A percentile compares a stretch with the other conserved stretches of the same genome.
Conservation (phyloP, 371 early-diverging fungal genomes). For the Mortierella sp. region DNA sequence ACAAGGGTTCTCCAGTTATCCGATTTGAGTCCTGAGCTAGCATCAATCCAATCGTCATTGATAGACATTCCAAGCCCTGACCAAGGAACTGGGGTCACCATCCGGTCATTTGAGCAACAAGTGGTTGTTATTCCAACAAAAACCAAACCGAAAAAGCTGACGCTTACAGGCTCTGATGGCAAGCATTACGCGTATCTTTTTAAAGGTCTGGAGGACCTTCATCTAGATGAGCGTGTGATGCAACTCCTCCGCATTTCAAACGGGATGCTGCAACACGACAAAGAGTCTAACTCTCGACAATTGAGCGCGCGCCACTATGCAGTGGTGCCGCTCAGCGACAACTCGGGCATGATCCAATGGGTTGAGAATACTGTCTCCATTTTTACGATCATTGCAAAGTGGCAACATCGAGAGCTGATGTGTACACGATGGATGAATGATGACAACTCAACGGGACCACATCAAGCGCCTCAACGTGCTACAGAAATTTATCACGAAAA, state of each 20-base stretch:
- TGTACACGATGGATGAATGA: constrained; percentile 58
- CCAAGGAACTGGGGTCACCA: constrained; percentile 43
- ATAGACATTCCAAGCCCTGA: constrained; percentile 73
- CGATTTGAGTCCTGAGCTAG: constrained; percentile 76
- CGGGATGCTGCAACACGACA: constrained; percentile 72
- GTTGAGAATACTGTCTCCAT: constrained; percentile 87
- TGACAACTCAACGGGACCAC: constrained; percentile 24
- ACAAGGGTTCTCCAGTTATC: constrained; percentile 66
- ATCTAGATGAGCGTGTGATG: constrained; percentile 93
- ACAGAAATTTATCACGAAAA: constrained; percentile 55
- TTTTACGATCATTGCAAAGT: constrained; percentile 65
- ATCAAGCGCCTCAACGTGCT: constrained; percentile 54
- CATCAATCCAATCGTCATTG: constrained; percentile 60
- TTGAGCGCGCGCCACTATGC: constrained; percentile 86
- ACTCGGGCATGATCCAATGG: constrained; percentile 98
- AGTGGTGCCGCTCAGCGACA: constrained; percentile 94
- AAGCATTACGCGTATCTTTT: constrained; percentile 82
- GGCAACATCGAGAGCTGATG: constrained; percentile 70
- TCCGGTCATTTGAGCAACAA: constrained; percentile 71
- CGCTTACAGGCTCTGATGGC: constrained; percentile 82
- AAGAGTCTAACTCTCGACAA: constrained; percentile 59
- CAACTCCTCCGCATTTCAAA: constrained; percentile 84
- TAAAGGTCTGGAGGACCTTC: constrained; percentile 93
- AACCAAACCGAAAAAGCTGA: constrained; percentile 92
- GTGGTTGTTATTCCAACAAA: constrained; percentile 84